A percentile compares a stretch with the other conserved stretches of the same genome.
Evolutionary conservation across 2,329 filamentous ascomycete genomes (phyloP).

Genomic region (Stagonosporopsis vannaccii): DNA sequence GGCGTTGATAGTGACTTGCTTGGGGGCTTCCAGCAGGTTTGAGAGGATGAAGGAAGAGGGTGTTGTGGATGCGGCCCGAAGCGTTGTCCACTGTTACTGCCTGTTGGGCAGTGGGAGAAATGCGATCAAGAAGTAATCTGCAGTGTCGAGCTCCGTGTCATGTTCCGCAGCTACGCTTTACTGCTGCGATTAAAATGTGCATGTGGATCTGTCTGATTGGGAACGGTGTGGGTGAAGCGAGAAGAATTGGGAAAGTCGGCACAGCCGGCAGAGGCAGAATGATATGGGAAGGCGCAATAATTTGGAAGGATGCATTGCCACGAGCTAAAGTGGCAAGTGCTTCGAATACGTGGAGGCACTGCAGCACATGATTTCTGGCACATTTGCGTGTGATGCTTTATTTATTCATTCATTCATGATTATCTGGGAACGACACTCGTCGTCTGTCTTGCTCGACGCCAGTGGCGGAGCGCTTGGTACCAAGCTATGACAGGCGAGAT

Average conservation of each 20-base stretch:
- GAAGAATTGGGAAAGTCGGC: background rate
- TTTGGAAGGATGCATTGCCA: background rate
- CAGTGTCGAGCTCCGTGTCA: background rate
- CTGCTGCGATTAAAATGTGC: background rate
- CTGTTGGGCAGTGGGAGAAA: constrained; percentile 3
- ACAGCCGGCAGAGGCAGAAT: constrained; percentile 3
- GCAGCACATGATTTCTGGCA: background rate
- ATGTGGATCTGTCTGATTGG: background rate
- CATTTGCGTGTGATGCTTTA: background rate
- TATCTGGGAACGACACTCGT: constrained; percentile 25
- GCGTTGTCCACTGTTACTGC: constrained; percentile 11
- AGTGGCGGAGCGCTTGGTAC: constrained; percentile 38
- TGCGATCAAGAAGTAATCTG: background rate
- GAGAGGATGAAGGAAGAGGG: constrained; percentile 7
- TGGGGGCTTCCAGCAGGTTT: constrained; percentile 9
- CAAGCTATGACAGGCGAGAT: constrained; percentile 41
- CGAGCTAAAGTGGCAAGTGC: background rate
- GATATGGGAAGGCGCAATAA: constrained; percentile 4
- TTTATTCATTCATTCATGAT: constrained; percentile 1
- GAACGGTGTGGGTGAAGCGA: background rate
- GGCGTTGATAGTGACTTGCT: background rate
- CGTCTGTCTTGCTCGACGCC: constrained; percentile 44
- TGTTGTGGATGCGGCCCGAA: constrained; percentile 11
- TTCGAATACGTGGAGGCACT: background rate
- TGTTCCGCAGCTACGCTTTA: background rate